Conservation (phyloP, 2,329 filamentous ascomycete genomes). For the Colletotrichum filicis region DNA sequence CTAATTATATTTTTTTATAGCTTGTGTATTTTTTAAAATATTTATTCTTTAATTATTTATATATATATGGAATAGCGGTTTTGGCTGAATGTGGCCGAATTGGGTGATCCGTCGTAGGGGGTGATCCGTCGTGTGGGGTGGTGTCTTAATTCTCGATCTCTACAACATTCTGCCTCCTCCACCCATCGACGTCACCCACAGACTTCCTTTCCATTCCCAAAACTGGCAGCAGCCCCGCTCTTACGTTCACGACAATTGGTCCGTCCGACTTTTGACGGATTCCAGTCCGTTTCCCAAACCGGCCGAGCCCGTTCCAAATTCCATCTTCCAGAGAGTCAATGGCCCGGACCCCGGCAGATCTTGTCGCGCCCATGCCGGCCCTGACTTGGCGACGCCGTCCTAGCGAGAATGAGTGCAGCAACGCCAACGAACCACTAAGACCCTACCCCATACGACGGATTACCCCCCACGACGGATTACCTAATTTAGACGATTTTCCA, state of each 20-base stretch:
- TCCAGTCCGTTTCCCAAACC: neutral
- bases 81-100: no score
- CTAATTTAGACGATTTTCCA: no score
- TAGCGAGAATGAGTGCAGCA: neutral
- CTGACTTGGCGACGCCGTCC: neutral
- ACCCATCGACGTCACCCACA: neutral
- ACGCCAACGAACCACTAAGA: neutral
- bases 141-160: constrained; percentile 15
- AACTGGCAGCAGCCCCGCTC: neutral
- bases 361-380: neutral
- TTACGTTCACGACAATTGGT: neutral
- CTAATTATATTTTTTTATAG: no score
- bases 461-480: no score
- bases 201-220: neutral
- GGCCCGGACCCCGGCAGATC: neutral
- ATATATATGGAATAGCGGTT: no score
- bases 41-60: no score
- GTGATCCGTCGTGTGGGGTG: no score
- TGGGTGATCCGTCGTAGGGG: no score
- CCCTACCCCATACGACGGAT: no score
- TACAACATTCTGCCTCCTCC: neutral
- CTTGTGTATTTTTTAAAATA: no score
- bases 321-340: neutral
- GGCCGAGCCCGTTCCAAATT: neutral
- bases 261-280: neutral